phyloP scores from a whole-genome alignment of 805 yeast species.

The Torulaspora quercuum region DNA sequence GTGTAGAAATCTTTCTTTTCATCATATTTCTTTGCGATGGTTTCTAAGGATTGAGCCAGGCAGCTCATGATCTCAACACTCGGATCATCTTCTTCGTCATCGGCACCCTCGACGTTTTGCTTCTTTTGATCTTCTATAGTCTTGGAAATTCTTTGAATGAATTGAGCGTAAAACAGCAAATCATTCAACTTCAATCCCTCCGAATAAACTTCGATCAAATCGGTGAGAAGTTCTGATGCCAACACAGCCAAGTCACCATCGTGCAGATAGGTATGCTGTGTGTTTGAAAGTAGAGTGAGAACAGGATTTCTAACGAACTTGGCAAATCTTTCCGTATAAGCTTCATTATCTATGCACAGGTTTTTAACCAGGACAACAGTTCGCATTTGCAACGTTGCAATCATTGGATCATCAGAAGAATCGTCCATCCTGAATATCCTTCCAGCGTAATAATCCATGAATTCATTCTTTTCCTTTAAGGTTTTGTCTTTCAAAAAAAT shows the following conservation, averaged over 20 bases:
- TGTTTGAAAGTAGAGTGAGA: conserved; percentile 13
- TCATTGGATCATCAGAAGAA: conserved; percentile 9
- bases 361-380: conserved; percentile 31
- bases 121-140: conserved; percentile 11
- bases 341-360: conserved; percentile 26
- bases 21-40: conserved; percentile 17
- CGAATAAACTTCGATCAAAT: conserved; percentile 17
- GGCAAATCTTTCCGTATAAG: conserved; percentile 18
- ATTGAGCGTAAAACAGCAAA: conserved; percentile 14
- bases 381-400: conserved; percentile 27
- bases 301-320: conserved; percentile 20
- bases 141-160: conserved; percentile 15
- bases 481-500: conserved; percentile 11
- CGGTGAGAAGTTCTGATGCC: conserved; percentile 26
- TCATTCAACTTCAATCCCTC: conserved; percentile 12
- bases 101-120: conserved; percentile 12
- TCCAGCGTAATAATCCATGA: conserved; percentile 22
- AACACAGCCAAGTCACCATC: conserved; percentile 18
- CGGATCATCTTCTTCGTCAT: conserved; percentile 25
- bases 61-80: conserved; percentile 23
- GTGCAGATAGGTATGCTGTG: conserved; percentile 16
- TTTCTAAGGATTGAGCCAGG: conserved; percentile 24
- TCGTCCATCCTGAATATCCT: conserved; percentile 18
- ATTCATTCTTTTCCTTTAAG: conserved; percentile 9
- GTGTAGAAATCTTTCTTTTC: conserved; percentile 15